Evolutionary conservation across 208 protist species (phyloP).

Genomic region (Naegleria fowleri): DNA sequence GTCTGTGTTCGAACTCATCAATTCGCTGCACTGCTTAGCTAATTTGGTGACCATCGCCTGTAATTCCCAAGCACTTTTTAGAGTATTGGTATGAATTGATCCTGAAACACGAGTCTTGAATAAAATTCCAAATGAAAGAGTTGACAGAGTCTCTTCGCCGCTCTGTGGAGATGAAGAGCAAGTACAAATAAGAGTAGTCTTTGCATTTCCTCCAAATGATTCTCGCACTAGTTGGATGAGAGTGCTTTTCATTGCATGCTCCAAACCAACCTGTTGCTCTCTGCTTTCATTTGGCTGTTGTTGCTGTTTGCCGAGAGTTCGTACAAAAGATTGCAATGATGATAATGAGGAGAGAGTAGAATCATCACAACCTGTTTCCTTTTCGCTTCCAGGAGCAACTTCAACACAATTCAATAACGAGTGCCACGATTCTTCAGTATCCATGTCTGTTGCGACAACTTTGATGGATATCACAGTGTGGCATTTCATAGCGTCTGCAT

Average conservation of each 20-base stretch:
- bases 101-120: not conserved
- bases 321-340: conserved; percentile 68
- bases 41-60: not conserved
- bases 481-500: not conserved
- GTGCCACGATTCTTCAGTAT: not conserved
- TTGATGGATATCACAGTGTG: too few species aligned
- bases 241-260: conserved; percentile 64
- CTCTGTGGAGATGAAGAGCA: not conserved
- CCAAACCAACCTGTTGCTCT: conserved; percentile 78
- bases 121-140: not conserved
- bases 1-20: not conserved
- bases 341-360: not conserved
- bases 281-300: conserved; percentile 67
- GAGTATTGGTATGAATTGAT: not conserved
- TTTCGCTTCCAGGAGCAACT: too few species aligned
- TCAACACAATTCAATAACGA: too few species aligned
- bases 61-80: not conserved
- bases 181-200: conserved; percentile 40
- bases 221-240: conserved; percentile 65
- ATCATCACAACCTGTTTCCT: too few species aligned
- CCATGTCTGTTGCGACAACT: not conserved
- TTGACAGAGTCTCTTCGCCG: not conserved
- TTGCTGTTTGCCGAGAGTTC: conserved; percentile 76
- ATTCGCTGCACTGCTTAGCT: not conserved
- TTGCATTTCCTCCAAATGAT: conserved; percentile 55